Evolutionary conservation across 352 stramenopile genomes (phyloP).

Genomic region (Bremia lactucae): DNA sequence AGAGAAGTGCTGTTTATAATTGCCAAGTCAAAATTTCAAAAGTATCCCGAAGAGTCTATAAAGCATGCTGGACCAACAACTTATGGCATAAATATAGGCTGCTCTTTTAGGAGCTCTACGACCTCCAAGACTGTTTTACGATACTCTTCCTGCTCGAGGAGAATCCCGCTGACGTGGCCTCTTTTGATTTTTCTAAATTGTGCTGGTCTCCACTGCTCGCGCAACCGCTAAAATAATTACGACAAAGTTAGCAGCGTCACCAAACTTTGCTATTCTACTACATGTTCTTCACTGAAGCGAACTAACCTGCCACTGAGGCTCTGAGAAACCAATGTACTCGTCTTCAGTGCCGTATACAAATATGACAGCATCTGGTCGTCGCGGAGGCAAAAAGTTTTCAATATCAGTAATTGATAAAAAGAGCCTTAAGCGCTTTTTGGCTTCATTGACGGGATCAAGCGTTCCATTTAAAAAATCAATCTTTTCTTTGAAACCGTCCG

Average conservation of each 20-base stretch:
- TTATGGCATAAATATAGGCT: too few species aligned
- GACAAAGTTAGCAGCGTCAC: background rate
- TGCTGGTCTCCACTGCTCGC: conserved; percentile 40
- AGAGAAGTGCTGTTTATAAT: too few species aligned
- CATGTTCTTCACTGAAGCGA: background rate
- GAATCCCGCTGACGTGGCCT: conserved; percentile 68
- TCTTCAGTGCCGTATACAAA: conserved; percentile 74
- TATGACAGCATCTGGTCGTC: conserved; percentile 52
- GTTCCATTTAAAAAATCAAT: background rate
- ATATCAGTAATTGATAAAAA: conserved; percentile 80
- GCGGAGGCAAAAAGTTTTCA: conserved; percentile 62
- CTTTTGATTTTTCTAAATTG: conserved; percentile 57
- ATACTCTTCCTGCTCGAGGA: conserved; percentile 60
- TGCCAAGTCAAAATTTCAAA: too few species aligned
- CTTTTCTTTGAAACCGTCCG: background rate
- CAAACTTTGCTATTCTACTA: too few species aligned
- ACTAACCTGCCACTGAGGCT: conserved; percentile 46
- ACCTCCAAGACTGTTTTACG: conserved; percentile 63
- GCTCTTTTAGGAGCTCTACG: conserved; percentile 23
- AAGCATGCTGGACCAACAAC: too few species aligned
- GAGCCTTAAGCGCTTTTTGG: conserved; percentile 65
- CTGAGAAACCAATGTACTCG: conserved; percentile 57
- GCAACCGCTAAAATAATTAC: conserved; percentile 28
- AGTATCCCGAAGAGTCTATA: too few species aligned
- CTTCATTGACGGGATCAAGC: conserved; percentile 46